A percentile compares a stretch with the other conserved stretches of the same genome.
Conservation (phyloP, 495 filamentous ascomycete genomes). For the Neohortaea acidophila region DNA sequence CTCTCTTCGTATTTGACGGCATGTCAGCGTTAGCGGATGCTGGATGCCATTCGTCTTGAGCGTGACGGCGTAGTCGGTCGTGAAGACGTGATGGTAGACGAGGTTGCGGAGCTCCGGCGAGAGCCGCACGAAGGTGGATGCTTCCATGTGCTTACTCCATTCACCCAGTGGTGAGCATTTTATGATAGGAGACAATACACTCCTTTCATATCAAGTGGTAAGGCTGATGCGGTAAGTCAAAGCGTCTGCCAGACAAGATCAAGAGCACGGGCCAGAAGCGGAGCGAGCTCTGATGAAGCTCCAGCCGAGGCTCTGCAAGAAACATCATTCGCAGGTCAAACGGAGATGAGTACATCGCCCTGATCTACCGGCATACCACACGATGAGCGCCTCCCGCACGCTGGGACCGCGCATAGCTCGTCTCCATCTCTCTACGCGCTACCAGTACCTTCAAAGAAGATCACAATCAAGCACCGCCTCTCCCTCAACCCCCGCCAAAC, state of each 20-base stretch:
- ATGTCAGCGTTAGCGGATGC: constrained; percentile 2
- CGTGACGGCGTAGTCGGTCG: constrained; percentile 4
- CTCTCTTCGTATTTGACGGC: constrained; percentile 6
- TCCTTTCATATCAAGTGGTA: too few relatives aligned
- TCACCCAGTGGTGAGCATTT: too few relatives aligned
- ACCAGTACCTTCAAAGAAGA: constrained; percentile 10
- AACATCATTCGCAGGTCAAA: too few relatives aligned
- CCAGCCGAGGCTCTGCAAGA: too few relatives aligned
- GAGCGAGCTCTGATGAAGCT: too few relatives aligned
- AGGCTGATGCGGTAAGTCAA: too few relatives aligned
- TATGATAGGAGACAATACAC: too few relatives aligned
- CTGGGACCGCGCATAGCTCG: constrained; percentile 3
- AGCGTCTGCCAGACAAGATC: too few relatives aligned
- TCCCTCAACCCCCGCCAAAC: not conserved
- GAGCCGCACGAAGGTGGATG: constrained; percentile 5
- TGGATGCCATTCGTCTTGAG: constrained; percentile 2
- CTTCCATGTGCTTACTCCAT: too few relatives aligned
- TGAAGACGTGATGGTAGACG: constrained; percentile 6
- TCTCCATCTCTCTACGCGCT: constrained; percentile 8
- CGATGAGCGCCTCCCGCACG: constrained; percentile 1
- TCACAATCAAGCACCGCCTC: constrained; percentile 6
- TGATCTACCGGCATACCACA: too few relatives aligned
- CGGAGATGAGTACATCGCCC: too few relatives aligned
- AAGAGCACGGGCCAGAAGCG: too few relatives aligned
- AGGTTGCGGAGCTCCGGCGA: constrained; percentile 7